Conservation (phyloP, 179 eudicot genomes). For the Silene coronaria region DNA sequence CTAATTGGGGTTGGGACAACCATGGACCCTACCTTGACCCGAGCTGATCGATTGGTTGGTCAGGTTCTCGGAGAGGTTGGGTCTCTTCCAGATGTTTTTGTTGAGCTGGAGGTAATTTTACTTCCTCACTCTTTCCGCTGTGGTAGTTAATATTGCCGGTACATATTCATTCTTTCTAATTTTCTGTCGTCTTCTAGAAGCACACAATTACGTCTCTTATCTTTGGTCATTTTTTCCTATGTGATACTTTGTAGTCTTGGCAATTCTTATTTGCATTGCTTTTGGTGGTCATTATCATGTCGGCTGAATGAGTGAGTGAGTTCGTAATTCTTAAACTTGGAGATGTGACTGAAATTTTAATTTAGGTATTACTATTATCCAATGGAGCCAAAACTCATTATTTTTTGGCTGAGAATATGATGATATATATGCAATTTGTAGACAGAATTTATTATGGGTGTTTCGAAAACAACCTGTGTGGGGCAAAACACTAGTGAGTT, state of each 20-base stretch:
- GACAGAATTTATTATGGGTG: neutral
- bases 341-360: too few species aligned
- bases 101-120: constrained; percentile 70
- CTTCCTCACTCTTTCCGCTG: neutral
- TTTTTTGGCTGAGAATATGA: too few species aligned
- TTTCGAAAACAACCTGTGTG: neutral
- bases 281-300: neutral
- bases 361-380: neutral
- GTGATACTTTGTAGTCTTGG: neutral
- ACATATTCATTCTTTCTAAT: neutral
- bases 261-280: neutral
- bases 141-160: neutral
- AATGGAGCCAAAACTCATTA: neutral
- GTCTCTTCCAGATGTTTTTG: constrained; percentile 80
- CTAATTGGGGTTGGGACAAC: constrained; percentile 96
- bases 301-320: neutral
- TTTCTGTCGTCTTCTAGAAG: neutral
- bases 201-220: neutral
- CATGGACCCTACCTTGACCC: constrained; percentile 89
- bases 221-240: neutral
- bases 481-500: neutral
- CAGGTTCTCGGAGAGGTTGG: constrained; percentile 97
- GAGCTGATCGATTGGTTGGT: constrained; percentile 94
- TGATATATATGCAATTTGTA: too few species aligned
- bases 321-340: too few species aligned